Conservation (phyloP, 805 yeast species). For the Yueomyces sp. region DNA sequence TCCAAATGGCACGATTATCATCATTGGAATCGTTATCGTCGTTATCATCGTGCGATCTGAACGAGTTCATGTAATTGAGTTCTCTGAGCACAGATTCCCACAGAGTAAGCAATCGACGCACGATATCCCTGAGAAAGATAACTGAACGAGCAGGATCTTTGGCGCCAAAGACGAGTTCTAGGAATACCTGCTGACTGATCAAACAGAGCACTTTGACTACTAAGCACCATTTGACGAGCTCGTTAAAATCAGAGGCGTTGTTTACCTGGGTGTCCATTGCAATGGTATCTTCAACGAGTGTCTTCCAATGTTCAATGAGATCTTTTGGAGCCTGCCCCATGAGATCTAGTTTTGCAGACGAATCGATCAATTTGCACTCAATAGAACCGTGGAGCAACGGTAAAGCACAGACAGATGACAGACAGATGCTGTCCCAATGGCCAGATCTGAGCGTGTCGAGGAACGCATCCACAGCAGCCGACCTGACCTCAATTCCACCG, state of each 20-base stretch:
- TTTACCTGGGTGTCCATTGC: too few species aligned
- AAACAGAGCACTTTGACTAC: not conserved
- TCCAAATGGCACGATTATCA: not conserved
- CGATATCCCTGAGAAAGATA: constrained; percentile 13
- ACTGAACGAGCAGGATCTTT: constrained; percentile 11
- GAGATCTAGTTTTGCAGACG: too few species aligned
- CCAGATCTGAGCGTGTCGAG: constrained; percentile 29
- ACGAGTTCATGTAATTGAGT: too few species aligned
- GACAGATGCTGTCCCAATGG: constrained; percentile 21
- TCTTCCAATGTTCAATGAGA: too few species aligned
- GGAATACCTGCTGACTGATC: constrained; percentile 10
- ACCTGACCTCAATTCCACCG: constrained; percentile 28
- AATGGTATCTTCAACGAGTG: too few species aligned
- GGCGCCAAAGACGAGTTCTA: constrained; percentile 14
- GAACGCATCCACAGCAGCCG: constrained; percentile 29
- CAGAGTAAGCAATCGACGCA: constrained; percentile 12
- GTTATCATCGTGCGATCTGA: too few species aligned
- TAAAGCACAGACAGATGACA: too few species aligned
- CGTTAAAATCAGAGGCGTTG: too few species aligned
- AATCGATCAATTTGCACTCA: too few species aligned
- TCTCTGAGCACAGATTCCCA: constrained; percentile 15
- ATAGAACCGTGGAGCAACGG: too few species aligned
- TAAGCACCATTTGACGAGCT: not conserved
- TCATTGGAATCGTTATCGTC: too few species aligned
- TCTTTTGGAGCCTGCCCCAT: too few species aligned